A percentile compares a stretch with the other conserved stretches of the same genome.
Evolutionary conservation across 2,329 filamentous ascomycete species (phyloP).

Genomic region (Alternaria burnsii): DNA sequence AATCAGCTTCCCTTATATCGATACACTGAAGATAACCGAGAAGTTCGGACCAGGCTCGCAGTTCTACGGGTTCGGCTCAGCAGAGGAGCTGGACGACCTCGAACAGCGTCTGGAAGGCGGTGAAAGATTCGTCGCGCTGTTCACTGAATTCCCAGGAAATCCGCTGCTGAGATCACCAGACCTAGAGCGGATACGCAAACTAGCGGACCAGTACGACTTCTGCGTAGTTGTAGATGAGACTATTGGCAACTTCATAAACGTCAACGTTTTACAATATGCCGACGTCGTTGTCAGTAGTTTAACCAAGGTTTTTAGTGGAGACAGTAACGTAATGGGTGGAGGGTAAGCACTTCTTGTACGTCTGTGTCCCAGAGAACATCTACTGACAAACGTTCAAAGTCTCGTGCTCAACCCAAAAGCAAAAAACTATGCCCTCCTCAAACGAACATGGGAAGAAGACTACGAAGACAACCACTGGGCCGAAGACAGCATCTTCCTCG

Average conservation of each 20-base stretch:
- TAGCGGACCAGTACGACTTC: constrained; percentile 88
- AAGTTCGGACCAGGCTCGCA: constrained; percentile 91
- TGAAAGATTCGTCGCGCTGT: constrained; percentile 81
- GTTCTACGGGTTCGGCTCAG: constrained; percentile 85
- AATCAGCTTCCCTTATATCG: constrained; percentile 85
- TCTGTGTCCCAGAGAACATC: neutral
- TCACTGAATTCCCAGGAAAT: constrained; percentile 95
- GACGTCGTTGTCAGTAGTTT: constrained; percentile 94
- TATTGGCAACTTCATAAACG: constrained; percentile 94
- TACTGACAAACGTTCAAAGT: constrained; percentile 42
- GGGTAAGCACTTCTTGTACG: constrained; percentile 54
- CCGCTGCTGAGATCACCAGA: constrained; percentile 87
- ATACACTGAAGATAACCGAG: constrained; percentile 92
- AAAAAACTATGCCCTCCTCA: constrained; percentile 76
- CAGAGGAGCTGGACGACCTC: constrained; percentile 82
- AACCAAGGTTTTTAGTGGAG: constrained; percentile 96
- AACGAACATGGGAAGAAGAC: constrained; percentile 67
- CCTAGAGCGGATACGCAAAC: constrained; percentile 76
- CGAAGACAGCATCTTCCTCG: constrained; percentile 93
- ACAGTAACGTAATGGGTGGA: constrained; percentile 98
- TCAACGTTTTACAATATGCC: constrained; percentile 87
- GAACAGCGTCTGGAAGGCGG: constrained; percentile 75
- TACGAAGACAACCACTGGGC: constrained; percentile 94
- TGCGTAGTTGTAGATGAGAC: constrained; percentile 94
- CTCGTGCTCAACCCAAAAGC: constrained; percentile 71